These are phyloP conservation scores for Ophiostoma ips DNA, from an alignment of 2,329 filamentous ascomycete genomes.

Conservation along the genomic window DNA sequence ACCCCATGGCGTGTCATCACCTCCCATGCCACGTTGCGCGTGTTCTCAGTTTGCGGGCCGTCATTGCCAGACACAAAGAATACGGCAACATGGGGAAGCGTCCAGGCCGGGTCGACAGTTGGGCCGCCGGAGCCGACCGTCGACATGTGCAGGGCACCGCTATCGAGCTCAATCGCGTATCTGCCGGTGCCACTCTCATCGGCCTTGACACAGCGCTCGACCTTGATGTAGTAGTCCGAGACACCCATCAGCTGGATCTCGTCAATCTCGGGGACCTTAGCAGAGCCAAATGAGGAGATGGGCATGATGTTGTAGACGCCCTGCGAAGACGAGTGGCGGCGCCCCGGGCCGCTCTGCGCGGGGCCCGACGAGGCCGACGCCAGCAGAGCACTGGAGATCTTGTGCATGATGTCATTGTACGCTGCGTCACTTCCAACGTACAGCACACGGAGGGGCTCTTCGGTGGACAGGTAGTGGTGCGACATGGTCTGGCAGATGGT, in stretches of 20 bases:
- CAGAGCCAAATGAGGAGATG: slow-evolving; percentile 33
- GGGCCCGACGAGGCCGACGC: slow-evolving; percentile 21
- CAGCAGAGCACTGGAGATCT: slow-evolving; percentile 34
- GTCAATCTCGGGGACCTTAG: slow-evolving; percentile 23
- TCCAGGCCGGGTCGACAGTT: slow-evolving; percentile 27
- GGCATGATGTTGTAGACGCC: slow-evolving; percentile 36
- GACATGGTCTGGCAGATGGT: slow-evolving; percentile 37
- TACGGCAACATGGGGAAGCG: slow-evolving; percentile 34
- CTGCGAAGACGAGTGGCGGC: slow-evolving; percentile 1
- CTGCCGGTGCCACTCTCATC: slow-evolving; percentile 18
- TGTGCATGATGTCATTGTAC: slow-evolving; percentile 28
- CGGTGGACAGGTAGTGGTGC: slow-evolving; percentile 28
- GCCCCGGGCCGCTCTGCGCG: not conserved
- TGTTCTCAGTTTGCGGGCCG: slow-evolving; percentile 23
- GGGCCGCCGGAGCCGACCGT: slow-evolving; percentile 23
- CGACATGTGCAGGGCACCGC: slow-evolving; percentile 24
- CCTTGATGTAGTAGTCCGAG: slow-evolving; percentile 35
- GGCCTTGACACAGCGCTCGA: slow-evolving; percentile 33
- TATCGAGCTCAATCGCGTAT: slow-evolving; percentile 27
- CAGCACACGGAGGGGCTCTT: slow-evolving; percentile 33
- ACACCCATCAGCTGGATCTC: slow-evolving; percentile 39
- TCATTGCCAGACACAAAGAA: slow-evolving; percentile 34
- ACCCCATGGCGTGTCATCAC: slow-evolving; percentile 34
- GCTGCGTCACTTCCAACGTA: slow-evolving; percentile 31
- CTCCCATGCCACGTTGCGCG: slow-evolving; percentile 28